A percentile compares a stretch with the other conserved stretches of the same genome.
phyloP scores from a whole-genome alignment of 108 stramenopile species.

The Discostella pseudostelligera region DNA sequence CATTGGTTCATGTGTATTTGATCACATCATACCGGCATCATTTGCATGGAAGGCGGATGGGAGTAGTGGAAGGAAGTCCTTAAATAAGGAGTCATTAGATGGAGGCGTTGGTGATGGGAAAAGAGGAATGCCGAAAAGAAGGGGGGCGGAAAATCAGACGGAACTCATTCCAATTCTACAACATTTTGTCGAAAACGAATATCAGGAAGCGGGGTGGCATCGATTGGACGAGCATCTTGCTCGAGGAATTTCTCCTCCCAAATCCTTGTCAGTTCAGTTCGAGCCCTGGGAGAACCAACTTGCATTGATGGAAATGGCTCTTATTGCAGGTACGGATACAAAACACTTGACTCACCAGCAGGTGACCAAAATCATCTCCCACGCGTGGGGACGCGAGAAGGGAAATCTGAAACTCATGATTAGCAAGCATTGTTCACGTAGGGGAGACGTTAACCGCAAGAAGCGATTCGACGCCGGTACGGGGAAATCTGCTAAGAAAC shows the following conservation, averaged over 20 bases:
- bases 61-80: not conserved
- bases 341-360: conserved; percentile 52
- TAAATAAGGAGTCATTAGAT: not conserved
- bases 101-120: not conserved
- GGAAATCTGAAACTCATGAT: conserved; percentile 55
- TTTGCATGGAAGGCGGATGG: conserved; percentile 45
- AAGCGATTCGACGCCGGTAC: conserved; percentile 57
- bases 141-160: not conserved
- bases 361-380: conserved; percentile 55
- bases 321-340: conserved; percentile 43
- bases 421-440: conserved; percentile 54
- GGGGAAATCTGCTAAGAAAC: conserved; percentile 11
- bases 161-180: conserved; percentile 18
- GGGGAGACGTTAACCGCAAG: conserved; percentile 71
- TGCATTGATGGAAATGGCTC: conserved; percentile 26
- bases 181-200: conserved; percentile 22
- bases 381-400: conserved; percentile 74
- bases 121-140: too few relatives aligned
- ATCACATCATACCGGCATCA: conserved; percentile 56
- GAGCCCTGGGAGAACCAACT: conserved; percentile 78
- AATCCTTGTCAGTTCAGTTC: conserved; percentile 44
- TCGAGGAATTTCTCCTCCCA: conserved; percentile 54
- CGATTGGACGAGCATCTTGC: conserved; percentile 67
- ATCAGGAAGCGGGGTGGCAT: conserved; percentile 64
- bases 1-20: conserved; percentile 59